Evolutionary conservation across 2,329 filamentous ascomycete genomes (phyloP).

Genomic region (Cordyceps cicadae): DNA sequence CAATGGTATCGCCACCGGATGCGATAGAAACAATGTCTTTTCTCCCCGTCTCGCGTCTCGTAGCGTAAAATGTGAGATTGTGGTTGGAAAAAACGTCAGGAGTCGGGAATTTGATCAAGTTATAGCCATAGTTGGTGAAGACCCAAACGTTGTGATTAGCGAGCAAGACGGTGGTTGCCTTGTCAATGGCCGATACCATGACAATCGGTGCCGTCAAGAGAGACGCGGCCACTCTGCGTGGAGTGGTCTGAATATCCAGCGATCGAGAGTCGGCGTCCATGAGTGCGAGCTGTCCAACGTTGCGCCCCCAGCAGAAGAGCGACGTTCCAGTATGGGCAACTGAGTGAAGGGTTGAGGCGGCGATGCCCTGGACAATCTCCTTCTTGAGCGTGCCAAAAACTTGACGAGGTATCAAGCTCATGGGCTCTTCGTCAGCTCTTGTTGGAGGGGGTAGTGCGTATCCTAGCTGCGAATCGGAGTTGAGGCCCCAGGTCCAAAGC

Average conservation of each 20-base stretch:
- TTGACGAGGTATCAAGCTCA: slow-evolving; percentile 73
- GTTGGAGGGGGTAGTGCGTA: slow-evolving; percentile 63
- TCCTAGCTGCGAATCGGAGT: slow-evolving; percentile 76
- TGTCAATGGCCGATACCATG: slow-evolving; percentile 81
- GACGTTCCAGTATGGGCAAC: slow-evolving; percentile 75
- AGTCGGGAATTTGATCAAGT: slow-evolving; percentile 76
- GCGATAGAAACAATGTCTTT: slow-evolving; percentile 67
- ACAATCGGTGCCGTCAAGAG: slow-evolving; percentile 59
- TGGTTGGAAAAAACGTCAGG: slow-evolving; percentile 62
- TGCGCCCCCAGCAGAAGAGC: slow-evolving; percentile 91
- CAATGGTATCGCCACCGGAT: slow-evolving; percentile 84
- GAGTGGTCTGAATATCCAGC: slow-evolving; percentile 71
- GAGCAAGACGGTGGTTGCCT: slow-evolving; percentile 76
- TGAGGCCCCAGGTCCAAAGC: slow-evolving; percentile 90
- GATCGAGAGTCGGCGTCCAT: slow-evolving; percentile 94
- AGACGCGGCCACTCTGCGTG: slow-evolving; percentile 81
- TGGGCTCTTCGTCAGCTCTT: slow-evolving; percentile 71
- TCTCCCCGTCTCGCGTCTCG: slow-evolving; percentile 52
- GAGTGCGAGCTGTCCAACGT: slow-evolving; percentile 84
- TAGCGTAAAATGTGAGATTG: slow-evolving; percentile 50
- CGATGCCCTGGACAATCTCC: slow-evolving; percentile 70
- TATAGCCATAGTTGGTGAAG: slow-evolving; percentile 92
- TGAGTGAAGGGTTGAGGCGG: slow-evolving; percentile 85
- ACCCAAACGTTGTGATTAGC: slow-evolving; percentile 86
- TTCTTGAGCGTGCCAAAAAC: slow-evolving; percentile 89